phyloP scores from a whole-genome alignment of 768 basidiomycete genomes.

The Amanita subjunquillea region DNA sequence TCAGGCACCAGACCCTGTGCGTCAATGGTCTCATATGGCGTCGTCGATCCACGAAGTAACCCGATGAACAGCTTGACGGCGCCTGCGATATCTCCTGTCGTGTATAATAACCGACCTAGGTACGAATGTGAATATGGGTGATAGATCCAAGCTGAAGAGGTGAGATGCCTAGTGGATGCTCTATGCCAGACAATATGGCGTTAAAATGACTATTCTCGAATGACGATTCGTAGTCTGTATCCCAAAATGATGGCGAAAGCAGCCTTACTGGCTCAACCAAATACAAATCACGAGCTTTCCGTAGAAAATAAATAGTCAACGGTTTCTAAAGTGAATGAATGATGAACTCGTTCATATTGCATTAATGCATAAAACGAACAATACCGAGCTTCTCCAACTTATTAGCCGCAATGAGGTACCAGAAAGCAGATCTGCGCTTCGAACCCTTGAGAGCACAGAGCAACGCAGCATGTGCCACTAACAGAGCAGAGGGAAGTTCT shows the following conservation, averaged over 20 bases:
- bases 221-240: constrained; percentile 45
- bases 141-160: not conserved
- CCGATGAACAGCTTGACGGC: constrained; percentile 75
- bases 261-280: constrained; percentile 36
- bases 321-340: constrained; percentile 49
- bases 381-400: constrained; percentile 78
- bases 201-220: constrained; percentile 38
- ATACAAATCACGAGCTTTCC: constrained; percentile 59
- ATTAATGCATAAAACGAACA: constrained; percentile 34
- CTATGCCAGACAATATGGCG: constrained; percentile 60
- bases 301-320: constrained; percentile 72
- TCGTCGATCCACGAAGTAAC: constrained; percentile 43
- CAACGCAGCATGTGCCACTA: constrained; percentile 72
- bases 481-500: constrained; percentile 70
- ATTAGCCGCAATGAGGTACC: constrained; percentile 72
- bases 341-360: constrained; percentile 1
- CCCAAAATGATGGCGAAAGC: constrained; percentile 77
- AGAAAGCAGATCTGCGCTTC: constrained; percentile 59
- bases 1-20: constrained; percentile 32
- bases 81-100: constrained; percentile 71
- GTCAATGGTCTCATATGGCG: not conserved
- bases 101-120: constrained; percentile 78
- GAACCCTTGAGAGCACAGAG: constrained; percentile 49
- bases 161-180: constrained; percentile 61
- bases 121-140: not conserved